Percentiles rank a stretch among this genome's conserved stretches.
These are phyloP conservation scores for Exophiala bonariae DNA, from an alignment of 2,329 filamentous ascomycete species.

Conservation along the genomic window DNA sequence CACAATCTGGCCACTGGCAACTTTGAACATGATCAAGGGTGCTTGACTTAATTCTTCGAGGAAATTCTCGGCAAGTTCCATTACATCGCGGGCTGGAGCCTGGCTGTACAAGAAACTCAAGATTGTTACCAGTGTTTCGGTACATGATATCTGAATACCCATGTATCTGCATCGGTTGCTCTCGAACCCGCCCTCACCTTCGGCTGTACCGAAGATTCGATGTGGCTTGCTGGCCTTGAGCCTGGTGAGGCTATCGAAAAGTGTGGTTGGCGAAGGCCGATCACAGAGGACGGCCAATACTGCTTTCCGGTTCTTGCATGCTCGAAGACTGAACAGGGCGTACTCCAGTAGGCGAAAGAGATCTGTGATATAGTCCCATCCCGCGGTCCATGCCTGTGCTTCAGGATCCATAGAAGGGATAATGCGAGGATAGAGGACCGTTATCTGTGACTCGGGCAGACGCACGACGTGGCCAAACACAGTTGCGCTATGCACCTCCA, in stretches of 20 bases:
- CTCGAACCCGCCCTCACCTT: neutral
- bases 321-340: slow-evolving; percentile 5
- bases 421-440: slow-evolving; percentile 4
- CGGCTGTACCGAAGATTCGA: neutral
- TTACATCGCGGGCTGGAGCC: slow-evolving; percentile 5
- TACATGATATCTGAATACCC: slow-evolving; percentile 7
- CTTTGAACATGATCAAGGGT: slow-evolving; percentile 12
- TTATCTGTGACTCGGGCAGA: slow-evolving; percentile 4
- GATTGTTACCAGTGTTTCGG: slow-evolving; percentile 9
- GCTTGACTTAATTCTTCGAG: slow-evolving; percentile 9
- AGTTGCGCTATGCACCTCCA: slow-evolving; percentile 5
- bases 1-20: slow-evolving; percentile 11
- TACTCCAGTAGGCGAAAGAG: slow-evolving; percentile 8
- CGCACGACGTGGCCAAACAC: slow-evolving; percentile 7
- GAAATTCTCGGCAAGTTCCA: slow-evolving; percentile 4
- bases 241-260: slow-evolving; percentile 6
- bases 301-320: slow-evolving; percentile 6
- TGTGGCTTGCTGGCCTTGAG: slow-evolving; percentile 7
- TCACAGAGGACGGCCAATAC: slow-evolving; percentile 2
- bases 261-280: slow-evolving; percentile 1
- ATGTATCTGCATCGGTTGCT: slow-evolving; percentile 11
- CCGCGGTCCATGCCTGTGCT: slow-evolving; percentile 5
- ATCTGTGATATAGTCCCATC: slow-evolving; percentile 11
- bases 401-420: slow-evolving; percentile 3
- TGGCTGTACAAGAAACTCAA: slow-evolving; percentile 7